Evolutionary conservation across 192 early-diverging fungal species (phyloP).

Genomic region (Geranomyces michiganensis): DNA sequence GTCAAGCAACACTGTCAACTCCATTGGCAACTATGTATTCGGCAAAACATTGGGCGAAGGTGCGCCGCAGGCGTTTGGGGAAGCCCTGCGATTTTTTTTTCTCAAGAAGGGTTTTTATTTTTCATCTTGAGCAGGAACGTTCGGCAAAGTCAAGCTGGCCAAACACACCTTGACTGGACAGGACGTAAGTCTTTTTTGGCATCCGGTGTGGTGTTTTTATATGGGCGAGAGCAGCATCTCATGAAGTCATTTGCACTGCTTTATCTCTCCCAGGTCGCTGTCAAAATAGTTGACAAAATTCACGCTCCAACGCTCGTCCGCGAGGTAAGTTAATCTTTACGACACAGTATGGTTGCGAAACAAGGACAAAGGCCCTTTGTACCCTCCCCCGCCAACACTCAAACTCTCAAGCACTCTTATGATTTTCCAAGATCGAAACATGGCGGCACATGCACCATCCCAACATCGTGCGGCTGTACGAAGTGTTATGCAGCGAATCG

Average conservation of each 20-base stretch:
- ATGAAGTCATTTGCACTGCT: not conserved
- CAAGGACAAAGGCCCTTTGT: too few relatives aligned
- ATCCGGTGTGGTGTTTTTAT: not conserved
- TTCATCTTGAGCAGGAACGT: slow-evolving; percentile 36
- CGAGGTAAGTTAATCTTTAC: too few relatives aligned
- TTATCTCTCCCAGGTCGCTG: slow-evolving; percentile 46
- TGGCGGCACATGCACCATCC: slow-evolving; percentile 76
- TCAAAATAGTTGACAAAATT: slow-evolving; percentile 60
- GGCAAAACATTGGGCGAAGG: slow-evolving; percentile 56
- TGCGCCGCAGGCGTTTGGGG: too few relatives aligned
- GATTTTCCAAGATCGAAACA: slow-evolving; percentile 52
- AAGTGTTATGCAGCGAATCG: slow-evolving; percentile 72
- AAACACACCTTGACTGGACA: slow-evolving; percentile 49
- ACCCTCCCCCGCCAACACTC: too few relatives aligned
- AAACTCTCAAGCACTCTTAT: too few relatives aligned
- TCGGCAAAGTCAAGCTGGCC: slow-evolving; percentile 56
- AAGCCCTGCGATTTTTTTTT: not conserved
- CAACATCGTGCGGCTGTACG: slow-evolving; percentile 77
- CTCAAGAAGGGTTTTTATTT: not conserved
- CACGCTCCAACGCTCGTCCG: slow-evolving; percentile 48
- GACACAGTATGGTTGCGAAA: too few relatives aligned
- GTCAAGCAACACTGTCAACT: slow-evolving; percentile 13
- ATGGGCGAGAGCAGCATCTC: too few relatives aligned
- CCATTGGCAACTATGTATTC: slow-evolving; percentile 49
- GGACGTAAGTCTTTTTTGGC: slow-evolving; percentile 26